These are phyloP conservation scores for Collybia mongolica DNA, from an alignment of 768 basidiomycete genomes.

Conservation along the genomic window DNA sequence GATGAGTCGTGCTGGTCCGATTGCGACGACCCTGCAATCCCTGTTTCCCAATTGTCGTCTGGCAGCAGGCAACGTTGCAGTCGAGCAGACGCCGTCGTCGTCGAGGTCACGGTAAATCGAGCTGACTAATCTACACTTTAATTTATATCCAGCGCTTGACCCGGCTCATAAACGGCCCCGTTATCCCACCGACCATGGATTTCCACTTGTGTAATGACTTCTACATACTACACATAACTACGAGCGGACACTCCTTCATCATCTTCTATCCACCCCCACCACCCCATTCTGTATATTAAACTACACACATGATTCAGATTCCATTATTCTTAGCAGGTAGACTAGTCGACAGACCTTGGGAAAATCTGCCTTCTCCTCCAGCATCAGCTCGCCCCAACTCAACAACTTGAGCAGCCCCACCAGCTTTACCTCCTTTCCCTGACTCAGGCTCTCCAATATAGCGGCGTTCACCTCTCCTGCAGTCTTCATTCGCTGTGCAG, in stretches of 20 bases:
- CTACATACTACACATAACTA: neutral
- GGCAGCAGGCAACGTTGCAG: slow-evolving; percentile 3
- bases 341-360: slow-evolving; percentile 54
- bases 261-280: neutral
- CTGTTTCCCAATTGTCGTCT: neutral
- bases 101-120: slow-evolving; percentile 2
- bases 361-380: slow-evolving; percentile 78
- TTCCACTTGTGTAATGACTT: neutral
- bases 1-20: no score
- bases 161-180: neutral
- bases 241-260: no score
- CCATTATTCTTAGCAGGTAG: neutral
- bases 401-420: slow-evolving; percentile 79
- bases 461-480: slow-evolving; percentile 95
- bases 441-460: slow-evolving; percentile 87
- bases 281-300: slow-evolving; percentile 8
- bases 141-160: no score
- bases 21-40: no score
- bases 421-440: slow-evolving; percentile 91
- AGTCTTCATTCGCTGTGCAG: slow-evolving; percentile 90
- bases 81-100: slow-evolving; percentile 4
- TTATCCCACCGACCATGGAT: neutral
- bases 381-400: slow-evolving; percentile 83
- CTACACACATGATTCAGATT: slow-evolving; percentile 9
- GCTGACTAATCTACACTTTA: neutral